Percentiles rank a stretch among this genome's conserved stretches.
Evolutionary conservation across 257 asterid species (phyloP).

Genomic region (Ophiorrhiza pumila): DNA sequence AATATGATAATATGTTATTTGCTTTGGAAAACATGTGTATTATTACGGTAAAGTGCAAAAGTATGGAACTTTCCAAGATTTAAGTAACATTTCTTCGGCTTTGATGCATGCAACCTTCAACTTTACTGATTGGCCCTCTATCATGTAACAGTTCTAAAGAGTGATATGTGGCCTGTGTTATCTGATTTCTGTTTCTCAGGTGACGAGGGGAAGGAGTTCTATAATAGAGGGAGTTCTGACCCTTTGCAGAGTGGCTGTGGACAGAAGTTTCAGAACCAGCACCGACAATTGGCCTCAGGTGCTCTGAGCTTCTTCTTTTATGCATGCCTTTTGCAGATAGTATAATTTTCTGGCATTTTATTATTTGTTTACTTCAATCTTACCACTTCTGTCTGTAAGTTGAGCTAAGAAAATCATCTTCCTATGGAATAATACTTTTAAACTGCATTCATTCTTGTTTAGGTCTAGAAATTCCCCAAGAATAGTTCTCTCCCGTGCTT

Average conservation of each 20-base stretch:
- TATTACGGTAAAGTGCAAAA: too few species aligned
- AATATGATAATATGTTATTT: too few species aligned
- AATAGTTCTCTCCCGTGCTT: background rate
- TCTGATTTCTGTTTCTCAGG: slow-evolving; percentile 31
- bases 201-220: slow-evolving; percentile 19
- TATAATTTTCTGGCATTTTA: background rate
- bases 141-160: background rate
- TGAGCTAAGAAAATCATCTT: background rate
- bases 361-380: slow-evolving; percentile 1
- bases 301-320: slow-evolving; percentile 15
- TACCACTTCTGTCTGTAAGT: background rate
- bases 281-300: slow-evolving; percentile 62
- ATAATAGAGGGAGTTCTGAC: slow-evolving; percentile 26
- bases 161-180: slow-evolving; percentile 10
- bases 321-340: background rate
- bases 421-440: background rate
- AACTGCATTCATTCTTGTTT: background rate
- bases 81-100: background rate
- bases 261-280: slow-evolving; percentile 40
- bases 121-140: background rate
- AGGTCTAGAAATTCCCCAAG: background rate
- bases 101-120: background rate
- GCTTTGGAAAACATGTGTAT: too few species aligned
- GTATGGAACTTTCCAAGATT: background rate
- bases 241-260: slow-evolving; percentile 30